A percentile compares a stretch with the other conserved stretches of the same genome.
These are phyloP conservation scores for Cornus kousa DNA, from an alignment of 148 eudicot species.

Conservation along the genomic window DNA sequence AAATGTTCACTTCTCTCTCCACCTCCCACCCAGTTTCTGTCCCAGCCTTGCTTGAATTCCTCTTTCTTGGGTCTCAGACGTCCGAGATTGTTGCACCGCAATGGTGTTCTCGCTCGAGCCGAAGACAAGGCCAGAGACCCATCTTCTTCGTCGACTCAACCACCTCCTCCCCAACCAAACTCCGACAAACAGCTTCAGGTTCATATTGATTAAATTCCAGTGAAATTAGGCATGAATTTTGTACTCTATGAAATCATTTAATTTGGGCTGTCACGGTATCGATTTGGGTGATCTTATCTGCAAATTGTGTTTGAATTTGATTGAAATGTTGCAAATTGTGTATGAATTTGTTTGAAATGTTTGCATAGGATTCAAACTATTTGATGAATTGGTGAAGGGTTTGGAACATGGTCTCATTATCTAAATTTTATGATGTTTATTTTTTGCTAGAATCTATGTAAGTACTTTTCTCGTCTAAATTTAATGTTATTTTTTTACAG, in stretches of 20 bases:
- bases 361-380: not conserved
- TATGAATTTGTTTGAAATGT: not conserved
- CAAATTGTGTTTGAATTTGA: not conserved
- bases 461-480: no score
- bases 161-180: constrained; percentile 7
- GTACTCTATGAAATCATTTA: not conserved
- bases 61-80: constrained; percentile 4
- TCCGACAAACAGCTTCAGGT: constrained; percentile 50
- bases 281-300: not conserved
- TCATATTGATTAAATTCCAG: not conserved
- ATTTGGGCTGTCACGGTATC: not conserved
- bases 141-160: constrained; percentile 28
- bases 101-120: constrained; percentile 52
- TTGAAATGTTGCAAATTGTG: not conserved
- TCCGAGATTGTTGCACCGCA: constrained; percentile 27
- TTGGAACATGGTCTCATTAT: no score
- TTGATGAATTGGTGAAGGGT: no score
- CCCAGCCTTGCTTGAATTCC: constrained; percentile 3
- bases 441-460: no score
- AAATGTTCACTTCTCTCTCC: constrained; percentile 18
- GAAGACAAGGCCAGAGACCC: constrained; percentile 52
- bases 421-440: no score
- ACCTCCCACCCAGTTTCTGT: constrained; percentile 2
- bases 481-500: no score
- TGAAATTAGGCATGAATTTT: not conserved